Conservation (phyloP, 2,329 filamentous ascomycete species). For the Aaosphaeria pasadenensis region DNA sequence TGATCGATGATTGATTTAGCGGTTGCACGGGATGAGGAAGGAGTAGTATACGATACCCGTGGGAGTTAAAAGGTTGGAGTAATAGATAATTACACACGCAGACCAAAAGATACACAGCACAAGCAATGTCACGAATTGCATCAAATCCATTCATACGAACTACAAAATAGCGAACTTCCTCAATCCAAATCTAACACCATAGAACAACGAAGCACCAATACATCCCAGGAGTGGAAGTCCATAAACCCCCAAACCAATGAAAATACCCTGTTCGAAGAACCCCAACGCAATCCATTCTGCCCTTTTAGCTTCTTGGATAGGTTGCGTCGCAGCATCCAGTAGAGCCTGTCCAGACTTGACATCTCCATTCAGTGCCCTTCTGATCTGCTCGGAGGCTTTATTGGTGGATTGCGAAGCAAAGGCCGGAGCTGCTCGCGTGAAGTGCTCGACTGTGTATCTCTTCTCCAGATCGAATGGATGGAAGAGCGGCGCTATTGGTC, state of each 20-base stretch:
- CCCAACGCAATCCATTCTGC: conserved; percentile 29
- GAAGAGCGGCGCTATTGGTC: conserved; percentile 18
- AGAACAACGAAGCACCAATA: conserved; percentile 22
- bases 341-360: conserved; percentile 5
- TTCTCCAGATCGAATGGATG: conserved; percentile 14
- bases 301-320: conserved; percentile 32
- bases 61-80: no score
- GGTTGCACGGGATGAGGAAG: no score
- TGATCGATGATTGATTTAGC: no score
- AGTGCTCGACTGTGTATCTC: conserved; percentile 17
- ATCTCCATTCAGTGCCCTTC: conserved; percentile 5
- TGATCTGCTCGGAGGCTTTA: conserved; percentile 1
- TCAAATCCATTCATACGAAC: no score
- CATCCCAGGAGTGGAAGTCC: conserved; percentile 28
- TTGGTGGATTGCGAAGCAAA: conserved; percentile 7
- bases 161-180: conserved; percentile 1
- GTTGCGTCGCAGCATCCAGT: conserved; percentile 18
- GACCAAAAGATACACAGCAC: no score
- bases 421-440: conserved; percentile 15
- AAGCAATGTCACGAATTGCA: no score
- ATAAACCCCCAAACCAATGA: conserved; percentile 35
- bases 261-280: conserved; percentile 38
- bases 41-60: no score
- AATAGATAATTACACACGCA: no score
- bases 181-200: conserved; percentile 21